These are phyloP conservation scores for Ramicandelaber brevisporus DNA, from an alignment of 192 early-diverging fungal species.

Conservation along the genomic window DNA sequence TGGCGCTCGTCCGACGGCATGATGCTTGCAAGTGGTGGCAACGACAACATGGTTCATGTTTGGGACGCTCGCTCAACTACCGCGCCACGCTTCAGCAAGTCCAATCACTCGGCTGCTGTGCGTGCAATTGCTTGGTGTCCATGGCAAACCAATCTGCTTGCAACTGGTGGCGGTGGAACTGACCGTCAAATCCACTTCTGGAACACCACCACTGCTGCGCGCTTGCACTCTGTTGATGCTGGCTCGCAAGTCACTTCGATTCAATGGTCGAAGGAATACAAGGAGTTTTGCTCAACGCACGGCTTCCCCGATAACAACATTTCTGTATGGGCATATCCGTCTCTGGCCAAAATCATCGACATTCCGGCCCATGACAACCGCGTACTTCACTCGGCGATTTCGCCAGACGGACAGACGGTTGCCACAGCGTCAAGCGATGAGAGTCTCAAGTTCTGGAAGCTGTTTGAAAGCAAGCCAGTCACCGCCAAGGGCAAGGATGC, in stretches of 20 bases:
- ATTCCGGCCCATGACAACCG: conserved; percentile 70
- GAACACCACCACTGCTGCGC: conserved; percentile 45
- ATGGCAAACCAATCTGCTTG: conserved; percentile 59
- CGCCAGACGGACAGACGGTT: conserved; percentile 75
- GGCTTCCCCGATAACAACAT: conserved; percentile 77
- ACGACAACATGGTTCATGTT: conserved; percentile 77
- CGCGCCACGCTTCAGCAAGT: conserved; percentile 44
- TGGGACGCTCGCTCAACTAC: conserved; percentile 48
- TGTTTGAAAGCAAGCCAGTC: conserved; percentile 37
- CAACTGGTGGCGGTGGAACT: conserved; percentile 73
- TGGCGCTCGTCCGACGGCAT: conserved; percentile 62
- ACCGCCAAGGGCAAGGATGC: no score
- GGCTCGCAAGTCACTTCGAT: conserved; percentile 83
- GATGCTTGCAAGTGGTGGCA: conserved; percentile 76
- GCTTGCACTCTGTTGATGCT: conserved; percentile 42
- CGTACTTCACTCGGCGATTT: conserved; percentile 71
- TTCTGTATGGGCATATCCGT: conserved; percentile 58
- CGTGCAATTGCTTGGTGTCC: conserved; percentile 93
- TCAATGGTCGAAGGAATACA: conserved; percentile 57
- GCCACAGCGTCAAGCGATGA: conserved; percentile 86
- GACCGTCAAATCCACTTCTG: conserved; percentile 83
- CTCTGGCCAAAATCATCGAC: conserved; percentile 37
- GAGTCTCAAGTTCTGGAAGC: conserved; percentile 85
- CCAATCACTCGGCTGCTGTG: conserved; percentile 68
- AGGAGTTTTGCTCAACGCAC: conserved; percentile 78